Evolutionary conservation across 108 stramenopile species (phyloP).

Genomic region (Pseudonitzschia delicatissima): DNA sequence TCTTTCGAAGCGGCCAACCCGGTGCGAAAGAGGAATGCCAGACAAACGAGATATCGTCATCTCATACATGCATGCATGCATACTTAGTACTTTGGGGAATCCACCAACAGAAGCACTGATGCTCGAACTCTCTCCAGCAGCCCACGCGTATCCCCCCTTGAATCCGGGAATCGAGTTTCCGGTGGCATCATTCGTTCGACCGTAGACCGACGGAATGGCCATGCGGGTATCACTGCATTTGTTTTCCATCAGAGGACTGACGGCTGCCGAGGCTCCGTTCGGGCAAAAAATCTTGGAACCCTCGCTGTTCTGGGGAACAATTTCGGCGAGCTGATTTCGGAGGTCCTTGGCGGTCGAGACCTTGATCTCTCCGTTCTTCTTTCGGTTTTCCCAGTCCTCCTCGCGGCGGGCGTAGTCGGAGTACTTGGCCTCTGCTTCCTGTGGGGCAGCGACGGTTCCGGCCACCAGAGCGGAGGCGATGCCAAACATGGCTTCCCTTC

Average conservation of each 20-base stretch:
- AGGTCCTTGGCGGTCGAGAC: slow-evolving; percentile 53
- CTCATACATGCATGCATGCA: no score
- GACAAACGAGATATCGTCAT: no score
- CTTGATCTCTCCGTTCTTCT: slow-evolving; percentile 63
- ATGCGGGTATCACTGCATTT: slow-evolving; percentile 69
- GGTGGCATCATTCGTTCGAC: slow-evolving; percentile 64
- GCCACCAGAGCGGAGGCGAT: slow-evolving; percentile 15
- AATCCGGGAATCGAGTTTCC: slow-evolving; percentile 85
- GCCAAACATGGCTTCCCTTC: slow-evolving; percentile 17
- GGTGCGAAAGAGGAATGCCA: no score
- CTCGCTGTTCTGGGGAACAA: slow-evolving; percentile 72
- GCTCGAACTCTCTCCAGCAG: slow-evolving; percentile 12
- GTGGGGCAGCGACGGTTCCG: slow-evolving; percentile 3
- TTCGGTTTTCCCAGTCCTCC: slow-evolving; percentile 76
- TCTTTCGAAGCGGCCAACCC: no score
- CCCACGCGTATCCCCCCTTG: slow-evolving; percentile 19
- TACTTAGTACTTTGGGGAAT: slow-evolving; percentile 29
- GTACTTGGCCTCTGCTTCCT: slow-evolving; percentile 51
- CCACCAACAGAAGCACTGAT: slow-evolving; percentile 25
- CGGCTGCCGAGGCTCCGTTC: slow-evolving; percentile 69
- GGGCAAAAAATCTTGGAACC: slow-evolving; percentile 82
- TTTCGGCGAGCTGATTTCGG: slow-evolving; percentile 64
- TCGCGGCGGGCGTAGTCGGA: slow-evolving; percentile 68
- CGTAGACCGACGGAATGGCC: slow-evolving; percentile 72
- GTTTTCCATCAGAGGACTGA: slow-evolving; percentile 85